phyloP scores from a whole-genome alignment of 2,329 filamentous ascomycete species.

The Boeremia exigua region DNA sequence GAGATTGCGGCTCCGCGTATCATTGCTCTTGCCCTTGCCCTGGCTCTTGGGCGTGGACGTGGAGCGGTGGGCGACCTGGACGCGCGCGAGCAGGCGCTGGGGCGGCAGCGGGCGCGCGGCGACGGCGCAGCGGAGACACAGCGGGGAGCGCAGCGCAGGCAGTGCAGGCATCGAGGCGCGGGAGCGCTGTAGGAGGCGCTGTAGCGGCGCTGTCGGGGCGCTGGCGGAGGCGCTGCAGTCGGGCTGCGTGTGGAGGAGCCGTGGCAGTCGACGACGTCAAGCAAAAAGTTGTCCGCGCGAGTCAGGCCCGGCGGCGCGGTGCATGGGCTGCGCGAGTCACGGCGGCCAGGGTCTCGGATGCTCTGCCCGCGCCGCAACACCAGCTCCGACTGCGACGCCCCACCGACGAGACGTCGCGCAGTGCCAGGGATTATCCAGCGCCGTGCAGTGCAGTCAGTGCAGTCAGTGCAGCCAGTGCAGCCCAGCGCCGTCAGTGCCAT shows the following conservation, averaged over 20 bases:
- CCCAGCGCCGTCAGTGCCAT: too few relatives aligned
- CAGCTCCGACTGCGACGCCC: slow-evolving; percentile 26
- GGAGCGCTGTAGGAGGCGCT: too few relatives aligned
- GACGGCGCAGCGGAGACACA: slow-evolving; percentile 52
- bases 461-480: too few relatives aligned
- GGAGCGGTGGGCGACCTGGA: slow-evolving; percentile 29
- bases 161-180: slow-evolving; percentile 34
- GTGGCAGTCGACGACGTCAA: slow-evolving; percentile 24
- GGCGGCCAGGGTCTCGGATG: not conserved
- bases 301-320: slow-evolving; percentile 1
- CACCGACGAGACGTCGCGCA: slow-evolving; percentile 7
- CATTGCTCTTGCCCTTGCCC: too few relatives aligned
- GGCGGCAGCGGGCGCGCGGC: slow-evolving; percentile 27
- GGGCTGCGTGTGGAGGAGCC: not conserved
- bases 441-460: too few relatives aligned
- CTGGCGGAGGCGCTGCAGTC: slow-evolving; percentile 2
- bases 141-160: slow-evolving; percentile 36
- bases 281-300: slow-evolving; percentile 31
- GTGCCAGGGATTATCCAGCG: too few relatives aligned
- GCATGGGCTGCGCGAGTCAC: not conserved
- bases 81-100: slow-evolving; percentile 37
- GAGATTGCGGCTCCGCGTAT: too few relatives aligned
- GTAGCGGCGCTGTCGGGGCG: not conserved
- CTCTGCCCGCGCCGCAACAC: slow-evolving; percentile 23
- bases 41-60: not conserved